phyloP scores from a whole-genome alignment of 2,329 filamentous ascomycete species.

The Huntiella bhutanensis region DNA sequence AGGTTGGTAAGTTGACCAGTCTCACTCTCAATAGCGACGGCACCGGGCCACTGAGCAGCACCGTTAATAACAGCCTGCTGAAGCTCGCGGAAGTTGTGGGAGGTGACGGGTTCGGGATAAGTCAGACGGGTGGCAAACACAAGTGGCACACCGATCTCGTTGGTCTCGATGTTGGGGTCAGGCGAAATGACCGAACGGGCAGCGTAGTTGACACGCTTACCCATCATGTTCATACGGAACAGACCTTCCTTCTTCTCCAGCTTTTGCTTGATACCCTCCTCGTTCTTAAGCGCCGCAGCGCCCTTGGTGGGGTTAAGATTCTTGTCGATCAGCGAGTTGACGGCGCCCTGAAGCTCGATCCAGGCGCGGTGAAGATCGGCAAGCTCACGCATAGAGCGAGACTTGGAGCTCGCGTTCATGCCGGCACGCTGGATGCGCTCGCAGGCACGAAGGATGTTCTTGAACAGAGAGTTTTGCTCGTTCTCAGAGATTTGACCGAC shows the following conservation, averaged over 20 bases:
- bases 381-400: conserved; percentile 32
- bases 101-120: conserved; percentile 92
- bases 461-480: conserved; percentile 75
- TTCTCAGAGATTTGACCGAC: conserved; percentile 69
- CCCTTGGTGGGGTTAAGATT: conserved; percentile 71
- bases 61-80: conserved; percentile 94
- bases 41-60: conserved; percentile 82
- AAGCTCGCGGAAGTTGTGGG: conserved; percentile 89
- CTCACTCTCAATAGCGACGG: conserved; percentile 87
- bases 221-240: conserved; percentile 99
- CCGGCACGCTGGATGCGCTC: conserved; percentile 24
- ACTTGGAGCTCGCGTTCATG: not conserved
- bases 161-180: conserved; percentile 96
- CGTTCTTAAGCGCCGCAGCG: conserved; percentile 55
- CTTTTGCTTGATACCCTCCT: conserved; percentile 93
- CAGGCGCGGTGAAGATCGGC: conserved; percentile 65
- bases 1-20: conserved; percentile 80
- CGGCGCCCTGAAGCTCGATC: conserved; percentile 66
- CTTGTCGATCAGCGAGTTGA: conserved; percentile 85
- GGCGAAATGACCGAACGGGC: conserved; percentile 95
- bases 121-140: conserved; percentile 93
- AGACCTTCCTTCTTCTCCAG: conserved; percentile 97
- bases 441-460: conserved; percentile 59
- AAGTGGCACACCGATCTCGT: conserved; percentile 95
- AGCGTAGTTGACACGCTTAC: conserved; percentile 96